Evolutionary conservation across 2,329 filamentous ascomycete species (phyloP), one percentile per base, ranked within the genome.

Genomic region (Aureobasidium leucospermi): DNA sequence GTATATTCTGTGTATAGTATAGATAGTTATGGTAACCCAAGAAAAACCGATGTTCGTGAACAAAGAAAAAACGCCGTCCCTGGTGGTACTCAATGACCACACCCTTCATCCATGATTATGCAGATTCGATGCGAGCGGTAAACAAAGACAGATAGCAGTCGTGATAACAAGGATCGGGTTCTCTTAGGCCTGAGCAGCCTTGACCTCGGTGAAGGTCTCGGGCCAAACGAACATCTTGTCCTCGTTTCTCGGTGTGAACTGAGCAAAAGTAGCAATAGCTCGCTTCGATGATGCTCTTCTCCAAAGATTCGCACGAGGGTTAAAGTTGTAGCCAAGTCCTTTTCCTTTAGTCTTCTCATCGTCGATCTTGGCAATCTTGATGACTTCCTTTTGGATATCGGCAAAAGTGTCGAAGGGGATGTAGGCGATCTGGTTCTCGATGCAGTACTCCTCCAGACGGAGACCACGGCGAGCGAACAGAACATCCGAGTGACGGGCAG

Each of bases 301-400:
- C 85, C 85, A 87, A 74, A 87, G 76, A 70, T 87, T 87, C 31
- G 84, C 85, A 45, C 85, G 77, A 7, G 85, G 85, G 72, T 88
- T 88, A 75, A 86, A 88, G 64, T 79, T 76, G 8, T 19, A 19
- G 2, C 19, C 19, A 62, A 81, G 73, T 41, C 85, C 85, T 60
- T 75, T 70, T 52, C 85, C 85, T 51, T 79, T 76, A 0, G 85
- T 88, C 75, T 81, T 80, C 68, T 78, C 72, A 63, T 83, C 78
- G 67, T 88, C 85, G 67, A 86, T 79, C 61, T 76, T 75, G 45
- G 77, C 79, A 65, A 88, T 82, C 59, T 73, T 75, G 69, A 79
- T 74, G 59, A 87, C 77, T 70, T 86, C 83, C 32, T 67, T 73
- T 73, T 86, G 81, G 66, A 88, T 82, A 69, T 86, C 85, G 47